Conservation (phyloP, 1,139 yeast species). For the Hemisphaericaspora xylanilytica region DNA sequence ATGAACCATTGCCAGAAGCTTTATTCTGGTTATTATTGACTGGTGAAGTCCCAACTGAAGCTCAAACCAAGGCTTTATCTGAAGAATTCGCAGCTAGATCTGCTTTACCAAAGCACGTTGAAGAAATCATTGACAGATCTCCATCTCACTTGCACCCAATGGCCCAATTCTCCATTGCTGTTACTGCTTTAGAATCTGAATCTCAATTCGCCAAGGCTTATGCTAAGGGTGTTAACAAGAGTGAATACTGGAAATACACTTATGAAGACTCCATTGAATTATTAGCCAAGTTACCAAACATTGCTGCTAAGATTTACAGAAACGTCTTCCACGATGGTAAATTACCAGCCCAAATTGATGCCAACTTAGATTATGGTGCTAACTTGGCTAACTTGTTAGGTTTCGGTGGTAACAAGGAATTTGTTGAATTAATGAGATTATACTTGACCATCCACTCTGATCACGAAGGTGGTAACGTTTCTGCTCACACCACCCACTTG, state of each 20-base stretch:
- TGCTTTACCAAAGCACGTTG: conserved; percentile 80
- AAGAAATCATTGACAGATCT: conserved; percentile 74
- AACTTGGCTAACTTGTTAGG: conserved; percentile 86
- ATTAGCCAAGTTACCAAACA: conserved; percentile 87
- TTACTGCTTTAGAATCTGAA: conserved; percentile 87
- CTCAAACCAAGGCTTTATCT: conserved; percentile 73
- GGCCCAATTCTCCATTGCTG: conserved; percentile 95
- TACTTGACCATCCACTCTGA: conserved; percentile 95
- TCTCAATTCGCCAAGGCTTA: conserved; percentile 90
- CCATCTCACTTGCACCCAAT: conserved; percentile 92
- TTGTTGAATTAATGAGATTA: conserved; percentile 86
- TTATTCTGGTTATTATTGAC: conserved; percentile 89
- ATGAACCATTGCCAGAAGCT: conserved; percentile 87
- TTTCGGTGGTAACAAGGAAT: conserved; percentile 73
- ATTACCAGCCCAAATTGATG: conserved; percentile 61
- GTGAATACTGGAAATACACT: conserved; percentile 89
- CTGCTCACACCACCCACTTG: conserved; percentile 96
- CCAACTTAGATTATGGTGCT: conserved; percentile 84
- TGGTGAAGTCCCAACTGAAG: conserved; percentile 80
- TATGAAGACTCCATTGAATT: conserved; percentile 87
- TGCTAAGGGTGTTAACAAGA: conserved; percentile 82
- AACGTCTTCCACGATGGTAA: conserved; percentile 87
- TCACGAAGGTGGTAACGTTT: conserved; percentile 98
- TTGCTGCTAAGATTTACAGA: conserved; percentile 93
- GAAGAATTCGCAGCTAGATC: conserved; percentile 86